These are phyloP conservation scores for Earliella scabrosa DNA, from an alignment of 1,284 basidiomycete species.

Conservation along the genomic window DNA sequence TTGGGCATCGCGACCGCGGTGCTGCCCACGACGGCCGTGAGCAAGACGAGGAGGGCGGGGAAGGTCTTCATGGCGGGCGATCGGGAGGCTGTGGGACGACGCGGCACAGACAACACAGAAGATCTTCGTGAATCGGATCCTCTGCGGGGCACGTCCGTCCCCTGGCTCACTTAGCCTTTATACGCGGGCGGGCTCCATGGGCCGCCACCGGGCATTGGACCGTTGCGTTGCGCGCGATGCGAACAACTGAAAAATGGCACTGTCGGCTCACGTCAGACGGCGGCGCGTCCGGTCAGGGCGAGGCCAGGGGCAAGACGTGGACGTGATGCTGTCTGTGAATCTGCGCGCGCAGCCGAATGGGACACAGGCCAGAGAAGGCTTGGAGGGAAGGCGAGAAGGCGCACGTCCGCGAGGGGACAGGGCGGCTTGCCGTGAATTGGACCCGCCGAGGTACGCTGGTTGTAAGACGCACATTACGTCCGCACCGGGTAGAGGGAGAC, in stretches of 20 bases:
- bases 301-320: not conserved
- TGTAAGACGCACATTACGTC: not conserved
- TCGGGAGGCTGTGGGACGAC: not conserved
- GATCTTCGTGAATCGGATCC: not conserved
- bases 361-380: not conserved
- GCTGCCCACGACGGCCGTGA: slow-evolving; percentile 7
- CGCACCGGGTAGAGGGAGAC: not conserved
- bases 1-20: slow-evolving; percentile 18
- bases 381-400: not conserved
- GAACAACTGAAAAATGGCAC: too few species aligned
- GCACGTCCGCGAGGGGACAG: not conserved
- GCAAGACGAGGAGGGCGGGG: slow-evolving; percentile 11
- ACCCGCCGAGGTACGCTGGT: not conserved
- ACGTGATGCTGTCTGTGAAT: too few species aligned
- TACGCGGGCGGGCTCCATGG: not conserved
- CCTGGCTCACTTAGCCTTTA: not conserved
- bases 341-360: not conserved
- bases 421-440: not conserved
- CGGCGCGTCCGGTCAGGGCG: not conserved
- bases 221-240: not conserved
- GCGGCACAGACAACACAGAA: not conserved
- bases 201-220: too few species aligned
- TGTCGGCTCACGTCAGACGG: not conserved
- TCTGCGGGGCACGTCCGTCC: not conserved
- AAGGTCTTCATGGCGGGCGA: slow-evolving; percentile 13